These are phyloP conservation scores for Fonsecaea multimorphosa DNA, from an alignment of 2,329 filamentous ascomycete genomes.

Conservation along the genomic window DNA sequence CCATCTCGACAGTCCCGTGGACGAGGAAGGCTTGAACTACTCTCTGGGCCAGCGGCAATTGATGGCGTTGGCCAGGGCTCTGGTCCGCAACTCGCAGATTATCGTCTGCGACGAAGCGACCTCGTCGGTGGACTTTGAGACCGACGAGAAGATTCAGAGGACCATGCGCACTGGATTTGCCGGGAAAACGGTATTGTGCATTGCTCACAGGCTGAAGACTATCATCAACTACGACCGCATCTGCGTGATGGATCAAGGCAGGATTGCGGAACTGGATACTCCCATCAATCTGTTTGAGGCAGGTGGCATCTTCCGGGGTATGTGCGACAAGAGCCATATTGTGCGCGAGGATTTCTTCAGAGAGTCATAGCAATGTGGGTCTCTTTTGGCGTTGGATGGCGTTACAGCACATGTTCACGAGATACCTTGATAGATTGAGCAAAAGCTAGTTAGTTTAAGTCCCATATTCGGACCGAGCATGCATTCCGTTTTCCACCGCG, in stretches of 20 bases:
- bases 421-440: background rate
- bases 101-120: slow-evolving; percentile 98
- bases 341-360: slow-evolving; percentile 48
- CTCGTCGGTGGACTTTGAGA: slow-evolving; percentile 91
- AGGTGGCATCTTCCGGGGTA: slow-evolving; percentile 80
- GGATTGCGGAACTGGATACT: slow-evolving; percentile 83
- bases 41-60: slow-evolving; percentile 93
- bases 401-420: background rate
- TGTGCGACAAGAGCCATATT: slow-evolving; percentile 90
- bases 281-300: slow-evolving; percentile 75
- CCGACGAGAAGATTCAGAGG: slow-evolving; percentile 90
- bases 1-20: slow-evolving; percentile 81
- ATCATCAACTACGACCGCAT: slow-evolving; percentile 95
- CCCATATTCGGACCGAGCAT: background rate
- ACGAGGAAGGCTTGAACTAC: slow-evolving; percentile 96
- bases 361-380: slow-evolving; percentile 20
- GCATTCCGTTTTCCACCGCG: background rate
- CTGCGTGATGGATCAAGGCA: slow-evolving; percentile 91
- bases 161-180: slow-evolving; percentile 86
- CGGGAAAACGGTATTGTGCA: slow-evolving; percentile 87
- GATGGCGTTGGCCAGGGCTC: slow-evolving; percentile 88
- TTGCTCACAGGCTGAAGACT: slow-evolving; percentile 88
- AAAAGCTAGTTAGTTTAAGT: background rate
- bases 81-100: slow-evolving; percentile 86
- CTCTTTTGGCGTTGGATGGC: background rate